phyloP scores from a whole-genome alignment of 129 eudicot species.

The Flaveria linearis region DNA sequence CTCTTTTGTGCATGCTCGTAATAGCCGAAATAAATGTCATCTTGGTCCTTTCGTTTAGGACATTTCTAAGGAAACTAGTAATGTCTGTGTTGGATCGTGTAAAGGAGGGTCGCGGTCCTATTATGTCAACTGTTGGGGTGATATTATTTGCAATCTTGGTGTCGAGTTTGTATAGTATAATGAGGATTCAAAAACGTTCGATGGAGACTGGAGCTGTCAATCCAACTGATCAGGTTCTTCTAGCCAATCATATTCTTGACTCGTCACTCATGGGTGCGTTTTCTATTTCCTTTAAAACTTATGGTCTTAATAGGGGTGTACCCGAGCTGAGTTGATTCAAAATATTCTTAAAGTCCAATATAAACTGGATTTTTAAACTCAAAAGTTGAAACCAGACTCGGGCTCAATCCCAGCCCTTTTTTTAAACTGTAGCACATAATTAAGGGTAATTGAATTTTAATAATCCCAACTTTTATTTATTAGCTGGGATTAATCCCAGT shows the following conservation, averaged over 20 bases:
- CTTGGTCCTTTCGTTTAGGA: constrained; percentile 60
- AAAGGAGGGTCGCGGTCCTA: constrained; percentile 57
- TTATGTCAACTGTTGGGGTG: constrained; percentile 47
- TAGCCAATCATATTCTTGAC: constrained; percentile 62
- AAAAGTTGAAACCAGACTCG: too few species aligned
- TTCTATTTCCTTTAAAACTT: background rate
- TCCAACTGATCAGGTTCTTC: constrained; percentile 74
- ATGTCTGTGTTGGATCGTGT: constrained; percentile 50
- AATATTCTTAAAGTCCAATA: background rate
- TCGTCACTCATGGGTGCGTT: constrained; percentile 73
- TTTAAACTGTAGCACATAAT: too few species aligned
- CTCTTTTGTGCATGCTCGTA: constrained; percentile 40
- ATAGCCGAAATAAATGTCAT: constrained; percentile 50
- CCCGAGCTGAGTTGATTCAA: background rate
- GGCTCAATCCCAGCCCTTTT: too few species aligned
- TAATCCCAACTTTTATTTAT: too few species aligned
- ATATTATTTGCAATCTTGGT: constrained; percentile 56
- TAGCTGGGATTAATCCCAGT: too few species aligned
- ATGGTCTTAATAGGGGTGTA: background rate
- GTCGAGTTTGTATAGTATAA: constrained; percentile 44
- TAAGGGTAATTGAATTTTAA: too few species aligned
- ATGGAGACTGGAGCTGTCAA: constrained; percentile 44
- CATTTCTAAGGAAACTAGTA: constrained; percentile 69
- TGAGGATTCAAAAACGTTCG: constrained; percentile 44
- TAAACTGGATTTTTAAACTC: background rate